Evolutionary conservation across 805 yeast genomes (phyloP).

Genomic region (Suhomyces kilbournensis): DNA sequence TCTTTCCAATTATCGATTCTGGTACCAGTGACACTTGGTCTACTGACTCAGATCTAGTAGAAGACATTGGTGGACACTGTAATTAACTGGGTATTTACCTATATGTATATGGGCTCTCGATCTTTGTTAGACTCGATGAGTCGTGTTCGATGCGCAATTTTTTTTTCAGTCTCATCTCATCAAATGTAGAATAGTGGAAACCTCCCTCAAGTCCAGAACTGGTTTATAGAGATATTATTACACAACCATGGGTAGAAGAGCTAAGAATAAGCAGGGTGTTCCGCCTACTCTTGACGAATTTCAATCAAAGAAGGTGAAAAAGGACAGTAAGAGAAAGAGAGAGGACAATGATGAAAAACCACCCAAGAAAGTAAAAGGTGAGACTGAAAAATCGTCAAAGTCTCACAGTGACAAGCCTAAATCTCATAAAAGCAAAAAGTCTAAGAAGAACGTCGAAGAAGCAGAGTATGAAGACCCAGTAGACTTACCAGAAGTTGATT

Average conservation of each 20-base stretch:
- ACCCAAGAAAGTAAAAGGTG: constrained; percentile 12
- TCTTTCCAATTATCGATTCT: constrained; percentile 11
- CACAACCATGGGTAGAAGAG: constrained; percentile 80
- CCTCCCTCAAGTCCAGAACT: background rate
- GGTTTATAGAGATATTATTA: background rate
- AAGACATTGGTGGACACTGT: background rate
- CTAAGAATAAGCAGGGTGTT: constrained; percentile 86
- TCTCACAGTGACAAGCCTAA: constrained; percentile 15
- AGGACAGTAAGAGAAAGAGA: constrained; percentile 11
- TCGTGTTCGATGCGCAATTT: constrained; percentile 19
- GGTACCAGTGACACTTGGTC: background rate
- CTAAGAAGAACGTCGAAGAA: constrained; percentile 23
- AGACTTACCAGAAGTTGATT: constrained; percentile 62
- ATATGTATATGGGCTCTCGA: background rate
- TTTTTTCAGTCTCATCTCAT: constrained; percentile 8
- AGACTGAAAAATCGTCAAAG: constrained; percentile 15
- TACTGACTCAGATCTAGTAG: background rate
- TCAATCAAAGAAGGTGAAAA: constrained; percentile 36
- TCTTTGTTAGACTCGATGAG: constrained; percentile 1
- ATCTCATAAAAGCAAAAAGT: constrained; percentile 20
- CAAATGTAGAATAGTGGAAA: background rate
- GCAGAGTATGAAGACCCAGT: constrained; percentile 32
- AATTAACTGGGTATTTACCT: background rate
- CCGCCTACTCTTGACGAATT: constrained; percentile 91
- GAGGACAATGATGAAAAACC: constrained; percentile 18